Evolutionary conservation across 148 eudicot genomes (phyloP), one percentile per base, ranked within the genome.

Genomic region (Rhododendron vialii): DNA sequence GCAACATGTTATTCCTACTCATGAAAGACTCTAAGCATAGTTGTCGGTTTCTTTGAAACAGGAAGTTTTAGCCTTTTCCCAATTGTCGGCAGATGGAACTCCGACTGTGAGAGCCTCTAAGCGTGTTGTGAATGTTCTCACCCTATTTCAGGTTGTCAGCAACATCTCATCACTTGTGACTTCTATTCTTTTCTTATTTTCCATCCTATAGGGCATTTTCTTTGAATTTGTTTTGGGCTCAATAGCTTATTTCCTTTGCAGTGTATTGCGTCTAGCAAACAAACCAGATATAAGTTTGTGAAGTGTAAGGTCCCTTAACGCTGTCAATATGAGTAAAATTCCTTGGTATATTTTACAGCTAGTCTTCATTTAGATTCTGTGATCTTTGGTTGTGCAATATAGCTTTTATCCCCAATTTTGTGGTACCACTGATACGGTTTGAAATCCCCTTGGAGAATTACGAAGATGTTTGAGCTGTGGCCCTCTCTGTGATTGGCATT

Each of bases 251-350:
- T 47, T 12, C 22, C 13, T 43, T 82, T 41, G 33, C 53, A 82
- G 84, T 82, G 84, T 41, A 63, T 82, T 82, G 84, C 84, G 9
- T 74, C 84, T 13, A 63, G 38, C 84, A 41, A 82, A 82, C 36
- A 82, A 61, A 82, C 84, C n/a, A 82, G 84, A 41, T 45, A 41
- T 41, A 63, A 11, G 7, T 63, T 82, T 41, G 76, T 63, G 20
- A 41, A 63, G 51, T 82, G 76, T 82, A 82, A 82, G 84, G 17
- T 63, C 35, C 22, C 84, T 17, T 41, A 14, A 13, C 5, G 1
- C 33, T 63, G 15, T n/a, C 51, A 43, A 22, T 36, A 35, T 59
- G 33, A 26, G 61, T 18, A 82, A 81, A 35, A 65, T 17, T 30
- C 24, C 30, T 22, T 33, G 5, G 8, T 35, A 82, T 7, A 22